These are phyloP conservation scores for Penicillium cataractarum DNA, from an alignment of 495 filamentous ascomycete species.

Conservation along the genomic window DNA sequence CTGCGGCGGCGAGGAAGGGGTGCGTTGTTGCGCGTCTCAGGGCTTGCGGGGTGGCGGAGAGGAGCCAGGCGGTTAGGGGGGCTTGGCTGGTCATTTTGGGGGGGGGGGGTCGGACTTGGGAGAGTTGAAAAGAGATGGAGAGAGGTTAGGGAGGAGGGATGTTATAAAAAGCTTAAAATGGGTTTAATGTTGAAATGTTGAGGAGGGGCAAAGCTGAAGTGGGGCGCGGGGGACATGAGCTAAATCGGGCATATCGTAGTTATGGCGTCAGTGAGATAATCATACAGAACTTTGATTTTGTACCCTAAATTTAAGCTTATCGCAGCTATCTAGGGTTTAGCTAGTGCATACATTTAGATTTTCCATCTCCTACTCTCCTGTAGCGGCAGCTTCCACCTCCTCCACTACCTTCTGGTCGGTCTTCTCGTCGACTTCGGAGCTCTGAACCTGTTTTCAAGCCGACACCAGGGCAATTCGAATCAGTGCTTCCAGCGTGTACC, in stretches of 20 bases:
- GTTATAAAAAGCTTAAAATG: background rate
- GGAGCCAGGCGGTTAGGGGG: conserved; percentile 38
- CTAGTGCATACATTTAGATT: no score
- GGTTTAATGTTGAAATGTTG: no score
- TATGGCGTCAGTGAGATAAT: conserved; percentile 14
- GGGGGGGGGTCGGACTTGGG: background rate
- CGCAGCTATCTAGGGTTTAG: no score
- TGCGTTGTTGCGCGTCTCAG: conserved; percentile 63
- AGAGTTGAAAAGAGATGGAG: no score
- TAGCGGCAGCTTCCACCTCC: background rate
- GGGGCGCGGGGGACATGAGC: conserved; percentile 10
- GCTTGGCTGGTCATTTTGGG: conserved; percentile 25
- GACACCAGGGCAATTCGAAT: conserved; percentile 61
- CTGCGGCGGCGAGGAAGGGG: conserved; percentile 70
- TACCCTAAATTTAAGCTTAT: conserved; percentile 1
- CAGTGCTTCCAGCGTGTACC: conserved; percentile 78
- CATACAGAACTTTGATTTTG: background rate
- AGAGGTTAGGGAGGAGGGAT: background rate
- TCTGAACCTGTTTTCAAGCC: background rate
- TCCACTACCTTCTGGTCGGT: background rate
- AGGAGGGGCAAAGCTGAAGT: conserved; percentile 4
- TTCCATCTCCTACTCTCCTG: no score
- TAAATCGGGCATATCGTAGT: conserved; percentile 7
- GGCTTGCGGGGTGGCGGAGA: conserved; percentile 31
- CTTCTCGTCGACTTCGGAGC: background rate